phyloP scores from a whole-genome alignment of 108 stramenopile genomes.

The Cyclostephanos invisitatus region DNA sequence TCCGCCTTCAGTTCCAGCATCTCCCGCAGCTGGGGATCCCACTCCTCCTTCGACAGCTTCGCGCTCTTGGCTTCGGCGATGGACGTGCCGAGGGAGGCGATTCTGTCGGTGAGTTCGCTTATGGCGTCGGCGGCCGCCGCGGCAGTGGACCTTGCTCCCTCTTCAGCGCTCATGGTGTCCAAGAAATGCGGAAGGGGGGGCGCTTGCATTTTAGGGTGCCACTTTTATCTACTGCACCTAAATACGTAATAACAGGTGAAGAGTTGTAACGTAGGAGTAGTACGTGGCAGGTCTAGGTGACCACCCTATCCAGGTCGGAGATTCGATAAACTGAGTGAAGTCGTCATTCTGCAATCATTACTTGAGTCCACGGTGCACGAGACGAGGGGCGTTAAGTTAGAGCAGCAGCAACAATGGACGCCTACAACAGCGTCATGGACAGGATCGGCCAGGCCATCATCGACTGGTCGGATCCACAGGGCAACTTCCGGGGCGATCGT shows the following conservation, averaged over 20 bases:
- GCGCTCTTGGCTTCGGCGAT: conserved; percentile 77
- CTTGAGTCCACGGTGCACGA: not conserved
- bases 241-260: too few relatives aligned
- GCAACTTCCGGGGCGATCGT: conserved; percentile 65
- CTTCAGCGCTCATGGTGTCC: conserved; percentile 11
- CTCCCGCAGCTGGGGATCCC: conserved; percentile 71
- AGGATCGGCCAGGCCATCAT: conserved; percentile 74
- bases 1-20: conserved; percentile 76
- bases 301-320: too few relatives aligned
- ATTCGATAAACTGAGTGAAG: too few relatives aligned
- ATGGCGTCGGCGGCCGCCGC: conserved; percentile 9
- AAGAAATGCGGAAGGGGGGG: too few relatives aligned
- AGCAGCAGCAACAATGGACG: conserved; percentile 45
- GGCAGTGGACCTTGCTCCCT: not conserved
- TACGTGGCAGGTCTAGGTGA: too few relatives aligned
- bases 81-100: conserved; percentile 66
- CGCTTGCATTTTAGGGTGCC: too few relatives aligned
- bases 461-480: conserved; percentile 73
- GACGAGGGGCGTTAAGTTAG: not conserved
- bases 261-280: too few relatives aligned
- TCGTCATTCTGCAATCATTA: not conserved
- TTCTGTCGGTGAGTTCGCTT: conserved; percentile 51
- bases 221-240: too few relatives aligned
- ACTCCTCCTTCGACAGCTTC: conserved; percentile 76
- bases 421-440: conserved; percentile 62